These are phyloP conservation scores for Collybiopsis luxurians DNA, from an alignment of 768 basidiomycete species.

Conservation along the genomic window DNA sequence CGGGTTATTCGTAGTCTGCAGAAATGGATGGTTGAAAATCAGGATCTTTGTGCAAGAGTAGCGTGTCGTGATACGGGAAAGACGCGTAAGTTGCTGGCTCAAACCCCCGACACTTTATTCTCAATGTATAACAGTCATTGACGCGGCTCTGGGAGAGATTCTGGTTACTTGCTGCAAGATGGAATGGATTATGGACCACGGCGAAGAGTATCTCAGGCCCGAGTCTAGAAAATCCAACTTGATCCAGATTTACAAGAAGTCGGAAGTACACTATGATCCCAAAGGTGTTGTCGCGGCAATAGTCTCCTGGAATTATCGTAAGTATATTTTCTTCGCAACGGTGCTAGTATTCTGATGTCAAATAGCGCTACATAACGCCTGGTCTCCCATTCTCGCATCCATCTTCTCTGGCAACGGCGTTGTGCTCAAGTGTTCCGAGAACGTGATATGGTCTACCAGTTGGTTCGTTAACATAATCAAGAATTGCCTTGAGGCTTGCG, in stretches of 20 bases:
- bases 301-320: conserved; percentile 96
- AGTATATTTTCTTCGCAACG: conserved; percentile 13
- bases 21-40: conserved; percentile 92
- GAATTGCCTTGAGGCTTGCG: conserved; percentile 74
- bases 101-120: conserved; percentile 1
- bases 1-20: conserved; percentile 83
- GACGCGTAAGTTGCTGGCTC: conserved; percentile 58
- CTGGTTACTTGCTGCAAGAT: conserved; percentile 93
- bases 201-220: conserved; percentile 72
- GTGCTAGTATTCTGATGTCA: neutral
- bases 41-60: conserved; percentile 80
- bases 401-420: conserved; percentile 90
- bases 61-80: conserved; percentile 95
- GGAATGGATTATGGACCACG: conserved; percentile 87
- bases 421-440: conserved; percentile 89
- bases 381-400: conserved; percentile 90
- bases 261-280: conserved; percentile 83
- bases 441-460: conserved; percentile 87
- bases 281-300: conserved; percentile 90
- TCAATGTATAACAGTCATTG: conserved; percentile 60
- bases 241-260: conserved; percentile 73
- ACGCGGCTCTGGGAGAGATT: conserved; percentile 93
- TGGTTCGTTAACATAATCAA: conserved; percentile 83
- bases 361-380: conserved; percentile 88
- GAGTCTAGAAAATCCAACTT: conserved; percentile 67